A percentile compares a stretch with the other conserved stretches of the same genome.
Evolutionary conservation across 768 basidiomycete genomes (phyloP).

Genomic region (Kwoniella mangroviensis): DNA sequence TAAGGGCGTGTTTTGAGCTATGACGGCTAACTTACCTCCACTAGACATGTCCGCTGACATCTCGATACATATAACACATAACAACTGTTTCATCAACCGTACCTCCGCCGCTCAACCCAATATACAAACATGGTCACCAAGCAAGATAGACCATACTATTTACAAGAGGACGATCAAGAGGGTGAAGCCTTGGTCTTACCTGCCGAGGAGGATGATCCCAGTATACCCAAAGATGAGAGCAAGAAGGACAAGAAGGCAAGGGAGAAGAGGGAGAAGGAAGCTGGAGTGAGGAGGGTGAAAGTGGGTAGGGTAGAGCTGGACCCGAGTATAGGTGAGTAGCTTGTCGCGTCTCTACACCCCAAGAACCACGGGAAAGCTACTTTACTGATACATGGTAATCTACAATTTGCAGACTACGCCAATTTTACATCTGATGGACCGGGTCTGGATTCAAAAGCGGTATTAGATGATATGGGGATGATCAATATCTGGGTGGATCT

Average conservation of each 20-base stretch:
- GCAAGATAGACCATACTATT: constrained; percentile 26
- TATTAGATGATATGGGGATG: constrained; percentile 49
- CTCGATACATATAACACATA: neutral
- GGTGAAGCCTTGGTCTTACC: constrained; percentile 22
- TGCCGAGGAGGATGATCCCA: constrained; percentile 32
- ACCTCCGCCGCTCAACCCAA: neutral
- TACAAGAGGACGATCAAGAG: constrained; percentile 23
- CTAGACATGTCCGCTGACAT: constrained; percentile 17
- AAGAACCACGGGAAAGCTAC: too few relatives aligned
- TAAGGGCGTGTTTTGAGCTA: neutral
- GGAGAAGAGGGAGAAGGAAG: constrained; percentile 29
- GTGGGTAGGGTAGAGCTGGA: constrained; percentile 45
- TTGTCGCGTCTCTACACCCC: neutral
- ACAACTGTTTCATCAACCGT: neutral
- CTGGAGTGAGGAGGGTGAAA: constrained; percentile 28
- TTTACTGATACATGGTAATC: neutral
- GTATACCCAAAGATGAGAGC: constrained; percentile 27
- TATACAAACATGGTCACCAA: constrained; percentile 2
- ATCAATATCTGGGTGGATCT: constrained; percentile 60
- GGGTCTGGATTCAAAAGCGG: constrained; percentile 46
- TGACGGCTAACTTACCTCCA: constrained; percentile 13
- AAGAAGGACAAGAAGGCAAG: constrained; percentile 25
- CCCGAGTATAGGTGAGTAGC: constrained; percentile 41
- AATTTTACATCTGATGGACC: constrained; percentile 40
- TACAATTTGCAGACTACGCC: constrained; percentile 37